Evolutionary conservation across 2,329 filamentous ascomycete species (phyloP), one percentile per base, ranked within the genome.

Genomic region (Colletotrichum godetiae): DNA sequence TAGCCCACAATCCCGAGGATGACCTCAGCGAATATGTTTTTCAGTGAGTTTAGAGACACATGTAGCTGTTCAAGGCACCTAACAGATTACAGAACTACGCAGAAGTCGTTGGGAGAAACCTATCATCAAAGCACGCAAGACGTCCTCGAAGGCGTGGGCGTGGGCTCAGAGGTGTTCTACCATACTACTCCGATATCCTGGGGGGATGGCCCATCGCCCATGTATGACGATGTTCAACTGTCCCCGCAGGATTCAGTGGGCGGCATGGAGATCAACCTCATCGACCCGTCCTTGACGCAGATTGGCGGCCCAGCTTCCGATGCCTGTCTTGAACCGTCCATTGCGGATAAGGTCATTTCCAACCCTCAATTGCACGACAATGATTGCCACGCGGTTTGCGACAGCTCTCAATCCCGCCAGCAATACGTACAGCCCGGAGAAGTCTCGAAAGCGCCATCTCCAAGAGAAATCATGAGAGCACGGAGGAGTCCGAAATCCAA

Each of bases 21-120:
- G 82, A 86, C 37, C 74, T 89, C 5, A 78, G 80, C 24, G 53
- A 76, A 13, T 88, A 76, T 62, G 62, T 78, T 19, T 74, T 78
- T 65, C 77, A 75, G 82, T 84, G 74, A 72, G 76, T 74, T 42
- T 2, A 22, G 2, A 24, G 19, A 1, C 11, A 49, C n/a, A 4
- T 37, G 33, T 13, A n/a, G n/a, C 55, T 27, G 12, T 42, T 22
- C 52, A n/a, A n/a, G 13, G 5, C 15, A 12, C 13, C 19, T 67
- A 53, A 52, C 15, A 61, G 5, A 11, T 8, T 10, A 4, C 24
- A 73, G 68, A 29, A 10, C 37, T 4, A 22, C 24, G 8, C 61
- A 55, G 35, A 52, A 57, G 57, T 13, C 64, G 12, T 33, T 46
- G 24, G 64, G 61, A n/a, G 55, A 35, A n/a, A 13, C 57, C 3